Evolutionary conservation across 441 rosid genomes (phyloP).

Genomic region (Jatropha multifida): DNA sequence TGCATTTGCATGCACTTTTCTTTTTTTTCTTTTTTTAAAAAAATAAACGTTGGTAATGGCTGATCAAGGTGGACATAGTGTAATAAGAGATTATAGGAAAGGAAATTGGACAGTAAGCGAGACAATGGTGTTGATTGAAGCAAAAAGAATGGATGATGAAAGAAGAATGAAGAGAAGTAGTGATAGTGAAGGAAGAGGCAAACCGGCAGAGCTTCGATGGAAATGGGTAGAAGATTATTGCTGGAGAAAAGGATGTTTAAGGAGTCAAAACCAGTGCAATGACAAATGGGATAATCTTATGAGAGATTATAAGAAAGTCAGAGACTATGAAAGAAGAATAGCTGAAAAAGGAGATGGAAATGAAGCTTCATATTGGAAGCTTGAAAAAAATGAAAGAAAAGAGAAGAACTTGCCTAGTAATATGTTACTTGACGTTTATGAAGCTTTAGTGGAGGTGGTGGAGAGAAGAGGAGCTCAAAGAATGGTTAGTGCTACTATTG

Average conservation of each 20-base stretch:
- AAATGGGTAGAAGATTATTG: slow-evolving; percentile 96
- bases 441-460: slow-evolving; percentile 67
- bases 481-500: slow-evolving; percentile 11
- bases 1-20: slow-evolving; percentile 29
- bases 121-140: slow-evolving; percentile 82
- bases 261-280: slow-evolving; percentile 96
- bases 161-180: slow-evolving; percentile 63
- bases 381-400: slow-evolving; percentile 81
- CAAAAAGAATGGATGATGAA: slow-evolving; percentile 86
- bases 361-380: slow-evolving; percentile 64
- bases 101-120: slow-evolving; percentile 83
- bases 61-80: slow-evolving; percentile 46
- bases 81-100: slow-evolving; percentile 78
- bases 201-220: slow-evolving; percentile 83
- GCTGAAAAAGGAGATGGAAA: slow-evolving; percentile 26
- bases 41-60: slow-evolving; percentile 32
- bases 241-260: slow-evolving; percentile 67
- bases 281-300: slow-evolving; percentile 97
- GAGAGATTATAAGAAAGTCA: slow-evolving; percentile 93
- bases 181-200: slow-evolving; percentile 41
- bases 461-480: slow-evolving; percentile 49
- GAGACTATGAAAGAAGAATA: slow-evolving; percentile 58
- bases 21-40: background rate
- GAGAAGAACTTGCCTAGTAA: slow-evolving; percentile 75
- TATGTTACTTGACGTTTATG: slow-evolving; percentile 67